Evolutionary conservation across 2,329 filamentous ascomycete species (phyloP), one percentile per base, ranked within the genome.

Genomic region (Sporothrix dimorphospora): DNA sequence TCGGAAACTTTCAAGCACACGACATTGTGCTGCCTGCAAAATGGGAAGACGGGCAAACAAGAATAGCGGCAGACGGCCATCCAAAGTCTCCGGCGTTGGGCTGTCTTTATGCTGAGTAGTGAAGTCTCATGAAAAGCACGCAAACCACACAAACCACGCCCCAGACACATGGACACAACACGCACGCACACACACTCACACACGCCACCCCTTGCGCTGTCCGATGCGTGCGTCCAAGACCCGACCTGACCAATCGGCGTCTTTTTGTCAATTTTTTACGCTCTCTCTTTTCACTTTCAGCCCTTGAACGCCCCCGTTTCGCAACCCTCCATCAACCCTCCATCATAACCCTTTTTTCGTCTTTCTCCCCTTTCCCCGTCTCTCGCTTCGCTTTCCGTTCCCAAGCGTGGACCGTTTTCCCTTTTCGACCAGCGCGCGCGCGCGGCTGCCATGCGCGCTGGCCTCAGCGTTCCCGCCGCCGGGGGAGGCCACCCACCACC

Each of bases 391-490:
- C 53, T 30, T 16, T n/a, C n/a, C n/a, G 6, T 16, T 55, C 14
- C 53, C 53, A n/a, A n/a, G n/a, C n/a, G n/a, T n/a, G n/a, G n/a
- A n/a, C n/a, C n/a, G n/a, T 16, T 57, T 57, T 57, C 53, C 53
- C 53, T 34, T 34, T 57, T 57, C 11, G 27, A 27, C 14, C 53
- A 34, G 53, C 53, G 53, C 27, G 49, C 49, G 49, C 49, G 53
- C 53, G 53, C 30, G 30, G 53, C 27, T 57, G 53, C 53, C 53
- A 57, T 34, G 53, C 53, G 53, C 53, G 53, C 53, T n/a, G 27
- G 7, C n/a, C n/a, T n/a, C n/a, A n/a, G 51, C 51, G 21, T 47
- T 14, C 14, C 5, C 45, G 45, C 45, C 14, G 45, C n/a, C n/a
- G n/a, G n/a, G 45, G 49, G 49, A 53, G 49, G 49, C 49, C 49